These are phyloP conservation scores for Closterium sp. DNA, from an alignment of 139 green algal genomes.

Conservation along the genomic window DNA sequence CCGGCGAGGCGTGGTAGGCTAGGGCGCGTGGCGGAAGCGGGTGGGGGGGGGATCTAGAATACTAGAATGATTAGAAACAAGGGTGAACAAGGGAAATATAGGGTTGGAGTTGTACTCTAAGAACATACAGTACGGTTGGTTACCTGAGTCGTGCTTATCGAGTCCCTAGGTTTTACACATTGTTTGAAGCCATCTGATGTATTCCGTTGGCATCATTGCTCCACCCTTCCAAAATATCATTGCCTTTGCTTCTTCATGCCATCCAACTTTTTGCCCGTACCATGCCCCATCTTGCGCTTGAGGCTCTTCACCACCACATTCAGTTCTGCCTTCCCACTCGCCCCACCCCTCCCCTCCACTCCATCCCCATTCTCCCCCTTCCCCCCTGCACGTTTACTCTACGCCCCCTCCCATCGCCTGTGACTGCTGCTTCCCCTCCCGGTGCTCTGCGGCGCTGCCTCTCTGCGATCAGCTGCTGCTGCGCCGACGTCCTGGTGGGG, in stretches of 20 bases:
- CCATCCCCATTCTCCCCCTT: not conserved
- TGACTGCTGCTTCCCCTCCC: not conserved
- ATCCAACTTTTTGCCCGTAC: not conserved
- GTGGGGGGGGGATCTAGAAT: no score
- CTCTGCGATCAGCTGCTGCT: conserved; percentile 38
- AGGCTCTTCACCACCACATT: conserved; percentile 31
- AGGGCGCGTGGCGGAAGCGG: no score
- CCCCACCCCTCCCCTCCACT: not conserved
- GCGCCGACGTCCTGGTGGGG: conserved; percentile 10
- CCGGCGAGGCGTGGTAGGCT: no score
- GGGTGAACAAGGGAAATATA: no score
- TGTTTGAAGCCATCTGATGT: no score
- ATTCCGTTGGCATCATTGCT: no score
- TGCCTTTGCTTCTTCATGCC: not conserved
- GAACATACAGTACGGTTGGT: no score
- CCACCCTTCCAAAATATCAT: no score
- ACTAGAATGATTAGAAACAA: no score
- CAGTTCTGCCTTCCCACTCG: conserved; percentile 26
- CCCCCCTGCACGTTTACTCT: not conserved
- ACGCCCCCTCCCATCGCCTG: not conserved
- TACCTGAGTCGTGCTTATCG: no score
- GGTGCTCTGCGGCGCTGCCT: conserved; percentile 36
- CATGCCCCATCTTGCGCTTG: conserved; percentile 43
- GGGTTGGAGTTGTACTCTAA: no score
- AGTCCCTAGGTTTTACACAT: no score